Evolutionary conservation across 306 rosid genomes (phyloP), one percentile per base, ranked within the genome.

Genomic region (Morella rubra): DNA sequence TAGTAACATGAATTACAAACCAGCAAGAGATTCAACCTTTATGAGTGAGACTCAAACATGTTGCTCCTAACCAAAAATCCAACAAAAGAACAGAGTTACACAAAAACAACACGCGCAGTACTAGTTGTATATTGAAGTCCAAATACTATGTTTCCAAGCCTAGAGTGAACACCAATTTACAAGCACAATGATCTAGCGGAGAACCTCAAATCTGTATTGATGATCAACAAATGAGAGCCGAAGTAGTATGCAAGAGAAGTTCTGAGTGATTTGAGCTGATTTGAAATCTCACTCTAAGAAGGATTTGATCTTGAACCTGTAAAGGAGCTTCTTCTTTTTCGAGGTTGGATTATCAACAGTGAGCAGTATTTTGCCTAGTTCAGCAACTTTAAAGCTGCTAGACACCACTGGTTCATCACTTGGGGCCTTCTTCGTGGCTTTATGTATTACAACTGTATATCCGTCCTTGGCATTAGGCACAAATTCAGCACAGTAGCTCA

Each of bases 241-340:
- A 69, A 37, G 51, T 68, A 19, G 37, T 59, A 67, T 27, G 70
- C 73, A 74, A 69, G 77, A 72, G 8, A 72, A 32, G 56, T 69
- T 40, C n/a, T 12, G 58, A 22, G 56, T 19, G 45, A 44, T 72
- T 66, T 66, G 14, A 12, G 20, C 20, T 40, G 65, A 62, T 64
- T 76, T 60, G 54, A 5, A 52, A 52, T 72, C 73, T 86, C 85
- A 91, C 61, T 85, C 92, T 13, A 46, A 44, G 58, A 82, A 81
- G 69, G 96, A 89, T 86, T 89, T 87, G 76, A 89, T 69, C 80
- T 89, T 95, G 97, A 92, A 95, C 93, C 98, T 92, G 91, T 95
- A 95, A 16, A 95, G 86, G 81, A 95, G 91, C 81, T 84, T 95
- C 86, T 95, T 95, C 89, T 81, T 92, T 79, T 84, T 95, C 13